Evolutionary conservation across 2,329 filamentous ascomycete species (phyloP), one percentile per base, ranked within the genome.

Genomic region (Fusarium globosum): DNA sequence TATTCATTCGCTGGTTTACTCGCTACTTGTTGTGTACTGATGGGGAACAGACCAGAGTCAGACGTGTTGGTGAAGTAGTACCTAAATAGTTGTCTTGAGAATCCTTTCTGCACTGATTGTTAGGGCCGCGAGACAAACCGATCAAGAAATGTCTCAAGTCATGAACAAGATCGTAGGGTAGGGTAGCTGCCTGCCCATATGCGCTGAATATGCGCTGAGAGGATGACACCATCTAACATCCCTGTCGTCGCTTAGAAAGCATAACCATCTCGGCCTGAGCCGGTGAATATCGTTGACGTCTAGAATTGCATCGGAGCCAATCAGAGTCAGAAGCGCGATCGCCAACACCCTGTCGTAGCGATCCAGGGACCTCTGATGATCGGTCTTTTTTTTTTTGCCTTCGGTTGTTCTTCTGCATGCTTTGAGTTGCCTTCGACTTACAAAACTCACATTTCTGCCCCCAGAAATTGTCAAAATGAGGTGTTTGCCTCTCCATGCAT

Each of bases 161-260:
- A n/a, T 41, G 23, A 18, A 36, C 28, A 30, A 39, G 28, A 16
- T n/a, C 15, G 23, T 45, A 69, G 59, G 66, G 66, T 65, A 39
- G 21, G 66, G 66, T 65, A 39, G 21, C 20, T 46, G 21, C 9
- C 35, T 36, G 35, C 23, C 23, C 10, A 18, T 33, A 35, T 23
- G 26, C 6, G 30, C 28, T 39, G 48, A 21, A 21, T 28, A 39
- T 23, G 26, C 6, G 30, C 28, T 39, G 48, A 21, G 33, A 53
- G 33, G 43, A 77, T 75, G 68, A 74, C 70, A 77, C 70, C 74
- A 76, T 76, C 46, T 49, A 62, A 41, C 23, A 76, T 56, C 74
- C 76, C 68, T 74, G 63, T 61, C 26, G 41, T 64, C 45, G 52
- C 61, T 46, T 38, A 52, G 21, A 45, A 62, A 67, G 61, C 60